Evolutionary conservation across 2,329 filamentous ascomycete genomes (phyloP).

Genomic region (Emmonsiellopsis sp.): DNA sequence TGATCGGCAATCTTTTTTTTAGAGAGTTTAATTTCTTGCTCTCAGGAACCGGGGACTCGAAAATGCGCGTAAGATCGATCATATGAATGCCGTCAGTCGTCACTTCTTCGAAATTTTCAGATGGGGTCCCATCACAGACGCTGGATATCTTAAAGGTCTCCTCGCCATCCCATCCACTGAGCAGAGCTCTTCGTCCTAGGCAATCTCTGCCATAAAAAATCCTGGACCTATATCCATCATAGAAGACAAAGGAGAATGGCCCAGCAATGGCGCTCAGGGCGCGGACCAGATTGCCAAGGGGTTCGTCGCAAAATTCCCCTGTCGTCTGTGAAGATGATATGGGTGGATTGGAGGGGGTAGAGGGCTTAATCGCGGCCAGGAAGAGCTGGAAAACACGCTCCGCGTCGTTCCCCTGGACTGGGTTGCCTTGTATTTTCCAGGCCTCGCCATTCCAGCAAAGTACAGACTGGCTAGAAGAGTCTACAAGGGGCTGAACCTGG

Average conservation of each 20-base stretch:
- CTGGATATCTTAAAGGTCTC: constrained; percentile 58
- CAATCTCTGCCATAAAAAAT: constrained; percentile 82
- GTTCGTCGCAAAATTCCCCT: constrained; percentile 6
- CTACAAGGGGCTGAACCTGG: constrained; percentile 62
- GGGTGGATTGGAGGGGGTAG: constrained; percentile 8
- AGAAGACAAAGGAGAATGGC: constrained; percentile 84
- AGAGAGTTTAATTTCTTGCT: not conserved
- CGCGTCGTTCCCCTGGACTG: constrained; percentile 67
- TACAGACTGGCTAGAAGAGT: constrained; percentile 48
- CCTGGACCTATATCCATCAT: constrained; percentile 51
- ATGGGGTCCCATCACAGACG: constrained; percentile 46
- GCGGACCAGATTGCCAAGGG: constrained; percentile 24
- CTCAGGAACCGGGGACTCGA: not conserved
- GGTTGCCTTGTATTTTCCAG: constrained; percentile 58
- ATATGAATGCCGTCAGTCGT: constrained; percentile 74
- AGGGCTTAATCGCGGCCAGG: constrained; percentile 28
- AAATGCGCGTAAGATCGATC: constrained; percentile 42
- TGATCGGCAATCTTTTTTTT: not conserved
- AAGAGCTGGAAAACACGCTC: constrained; percentile 57
- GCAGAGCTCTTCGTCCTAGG: constrained; percentile 73
- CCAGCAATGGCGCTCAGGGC: constrained; percentile 59
- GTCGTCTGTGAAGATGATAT: not conserved
- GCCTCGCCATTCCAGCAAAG: constrained; percentile 98
- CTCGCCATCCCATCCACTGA: constrained; percentile 44
- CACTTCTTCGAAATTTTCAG: constrained; percentile 62